These are phyloP conservation scores for Harringtonia lauricola DNA, from an alignment of 2,329 filamentous ascomycete species.

Conservation along the genomic window DNA sequence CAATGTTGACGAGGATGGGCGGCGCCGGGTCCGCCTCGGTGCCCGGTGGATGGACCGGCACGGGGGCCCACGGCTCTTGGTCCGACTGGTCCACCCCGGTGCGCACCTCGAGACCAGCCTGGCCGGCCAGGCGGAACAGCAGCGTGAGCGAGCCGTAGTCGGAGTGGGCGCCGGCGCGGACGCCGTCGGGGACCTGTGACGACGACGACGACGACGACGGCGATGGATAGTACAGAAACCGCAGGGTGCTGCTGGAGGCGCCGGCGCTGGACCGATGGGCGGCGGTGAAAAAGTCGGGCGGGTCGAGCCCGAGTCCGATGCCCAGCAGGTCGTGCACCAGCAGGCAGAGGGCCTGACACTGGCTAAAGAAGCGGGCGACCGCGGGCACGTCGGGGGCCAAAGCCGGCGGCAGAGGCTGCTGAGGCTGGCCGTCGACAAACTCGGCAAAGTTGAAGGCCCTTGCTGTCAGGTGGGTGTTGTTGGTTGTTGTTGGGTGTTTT, in stretches of 20 bases:
- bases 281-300: slow-evolving; percentile 41
- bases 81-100: slow-evolving; percentile 9
- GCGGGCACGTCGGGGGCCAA: slow-evolving; percentile 48
- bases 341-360: slow-evolving; percentile 63
- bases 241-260: slow-evolving; percentile 48
- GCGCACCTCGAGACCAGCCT: slow-evolving; percentile 63
- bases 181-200: slow-evolving; percentile 39
- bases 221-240: slow-evolving; percentile 64
- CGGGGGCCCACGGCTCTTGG: slow-evolving; percentile 45
- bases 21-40: slow-evolving; percentile 47
- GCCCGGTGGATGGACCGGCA: slow-evolving; percentile 52
- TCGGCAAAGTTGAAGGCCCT: slow-evolving; percentile 90
- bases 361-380: slow-evolving; percentile 54
- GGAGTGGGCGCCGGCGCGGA: slow-evolving; percentile 84
- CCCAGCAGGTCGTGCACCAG: slow-evolving; percentile 68
- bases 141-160: slow-evolving; percentile 67
- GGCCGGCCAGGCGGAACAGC: slow-evolving; percentile 78
- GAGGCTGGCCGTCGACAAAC: slow-evolving; percentile 55
- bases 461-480: not conserved
- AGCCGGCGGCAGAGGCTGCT: slow-evolving; percentile 63
- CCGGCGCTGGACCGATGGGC: slow-evolving; percentile 35
- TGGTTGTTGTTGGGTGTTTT: not conserved
- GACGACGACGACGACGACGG: slow-evolving; percentile 14
- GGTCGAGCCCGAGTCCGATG: slow-evolving; percentile 53
- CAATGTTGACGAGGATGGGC: slow-evolving; percentile 74